Evolutionary conservation across 2,329 filamentous ascomycete species (phyloP).

Genomic region (Leptographium wingfieldii): DNA sequence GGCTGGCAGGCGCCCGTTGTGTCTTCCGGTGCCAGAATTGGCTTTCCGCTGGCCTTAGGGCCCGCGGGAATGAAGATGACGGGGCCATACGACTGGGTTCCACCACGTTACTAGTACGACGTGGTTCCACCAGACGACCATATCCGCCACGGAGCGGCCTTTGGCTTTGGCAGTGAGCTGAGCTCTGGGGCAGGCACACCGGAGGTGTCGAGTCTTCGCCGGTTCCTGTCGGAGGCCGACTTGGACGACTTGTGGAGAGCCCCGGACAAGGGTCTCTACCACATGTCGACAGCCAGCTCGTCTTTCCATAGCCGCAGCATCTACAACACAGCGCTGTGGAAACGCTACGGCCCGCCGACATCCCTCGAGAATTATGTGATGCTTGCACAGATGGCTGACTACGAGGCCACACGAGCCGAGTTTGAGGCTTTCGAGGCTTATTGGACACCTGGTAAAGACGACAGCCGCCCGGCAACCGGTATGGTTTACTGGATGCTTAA

Average conservation of each 20-base stretch:
- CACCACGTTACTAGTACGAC: constrained; percentile 52
- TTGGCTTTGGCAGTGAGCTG: constrained; percentile 51
- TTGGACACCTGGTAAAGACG: constrained; percentile 24
- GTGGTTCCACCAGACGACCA: constrained; percentile 19
- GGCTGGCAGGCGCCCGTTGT: constrained; percentile 47
- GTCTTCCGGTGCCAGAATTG: constrained; percentile 41
- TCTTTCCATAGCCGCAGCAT: constrained; percentile 42
- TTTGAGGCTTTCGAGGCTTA: constrained; percentile 42
- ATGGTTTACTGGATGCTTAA: constrained; percentile 58
- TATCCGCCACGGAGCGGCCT: constrained; percentile 39
- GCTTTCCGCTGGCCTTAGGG: constrained; percentile 37
- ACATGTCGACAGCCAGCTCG: constrained; percentile 45
- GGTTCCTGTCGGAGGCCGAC: constrained; percentile 38
- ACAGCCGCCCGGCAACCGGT: constrained; percentile 39
- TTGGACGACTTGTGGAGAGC: constrained; percentile 42
- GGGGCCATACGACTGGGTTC: constrained; percentile 54
- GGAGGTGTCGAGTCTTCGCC: constrained; percentile 37
- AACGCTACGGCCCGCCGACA: constrained; percentile 36
- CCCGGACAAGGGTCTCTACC: constrained; percentile 40
- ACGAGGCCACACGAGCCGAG: constrained; percentile 47
- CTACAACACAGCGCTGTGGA: constrained; percentile 43
- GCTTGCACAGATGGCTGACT: constrained; percentile 50
- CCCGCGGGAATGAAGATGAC: constrained; percentile 53
- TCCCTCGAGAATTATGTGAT: constrained; percentile 44
- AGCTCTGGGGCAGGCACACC: constrained; percentile 51